Percentiles rank a stretch among this genome's conserved stretches.
phyloP scores from a whole-genome alignment of 2,329 filamentous ascomycete species.

The Fragosphaeria purpurea region DNA sequence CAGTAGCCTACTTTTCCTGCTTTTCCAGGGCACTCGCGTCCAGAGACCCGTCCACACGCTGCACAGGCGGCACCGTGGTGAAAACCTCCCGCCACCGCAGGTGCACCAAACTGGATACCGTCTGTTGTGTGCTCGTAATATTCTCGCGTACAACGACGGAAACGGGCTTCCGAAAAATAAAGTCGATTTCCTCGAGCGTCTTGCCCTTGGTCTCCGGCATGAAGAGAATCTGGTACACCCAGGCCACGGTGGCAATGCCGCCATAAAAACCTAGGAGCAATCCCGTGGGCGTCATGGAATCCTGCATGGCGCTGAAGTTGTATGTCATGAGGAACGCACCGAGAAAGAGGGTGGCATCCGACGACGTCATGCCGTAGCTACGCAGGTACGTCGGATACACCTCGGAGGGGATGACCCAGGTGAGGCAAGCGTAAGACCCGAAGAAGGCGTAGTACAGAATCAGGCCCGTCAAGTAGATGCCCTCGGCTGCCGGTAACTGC shows the following conservation, averaged over 20 bases:
- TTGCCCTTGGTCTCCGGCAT: conserved; percentile 57
- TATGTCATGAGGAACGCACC: conserved; percentile 65
- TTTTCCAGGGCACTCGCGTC: too few species aligned
- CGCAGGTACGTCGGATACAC: conserved; percentile 65
- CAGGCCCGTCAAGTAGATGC: conserved; percentile 56
- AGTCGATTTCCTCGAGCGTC: conserved; percentile 45
- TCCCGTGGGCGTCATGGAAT: conserved; percentile 56
- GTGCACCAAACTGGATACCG: neutral
- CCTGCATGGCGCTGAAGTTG: conserved; percentile 63
- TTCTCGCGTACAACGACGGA: conserved; percentile 4
- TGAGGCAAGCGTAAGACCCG: conserved; percentile 53
- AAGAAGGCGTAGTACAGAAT: conserved; percentile 62
- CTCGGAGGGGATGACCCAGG: conserved; percentile 58
- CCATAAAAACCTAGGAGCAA: conserved; percentile 63
- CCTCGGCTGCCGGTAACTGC: conserved; percentile 39
- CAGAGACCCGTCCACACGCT: too few species aligned
- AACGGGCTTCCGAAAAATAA: conserved; percentile 34
- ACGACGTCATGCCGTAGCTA: conserved; percentile 64
- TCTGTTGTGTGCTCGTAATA: conserved; percentile 4
- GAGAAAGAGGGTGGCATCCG: conserved; percentile 58
- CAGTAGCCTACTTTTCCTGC: too few species aligned
- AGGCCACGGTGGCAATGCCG: conserved; percentile 59
- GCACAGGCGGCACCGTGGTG: too few species aligned
- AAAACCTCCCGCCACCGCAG: too few species aligned
- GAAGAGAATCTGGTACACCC: conserved; percentile 63